Evolutionary conservation across 2,329 filamentous ascomycete genomes (phyloP).

Genomic region (Colletotrichum gigasporum): DNA sequence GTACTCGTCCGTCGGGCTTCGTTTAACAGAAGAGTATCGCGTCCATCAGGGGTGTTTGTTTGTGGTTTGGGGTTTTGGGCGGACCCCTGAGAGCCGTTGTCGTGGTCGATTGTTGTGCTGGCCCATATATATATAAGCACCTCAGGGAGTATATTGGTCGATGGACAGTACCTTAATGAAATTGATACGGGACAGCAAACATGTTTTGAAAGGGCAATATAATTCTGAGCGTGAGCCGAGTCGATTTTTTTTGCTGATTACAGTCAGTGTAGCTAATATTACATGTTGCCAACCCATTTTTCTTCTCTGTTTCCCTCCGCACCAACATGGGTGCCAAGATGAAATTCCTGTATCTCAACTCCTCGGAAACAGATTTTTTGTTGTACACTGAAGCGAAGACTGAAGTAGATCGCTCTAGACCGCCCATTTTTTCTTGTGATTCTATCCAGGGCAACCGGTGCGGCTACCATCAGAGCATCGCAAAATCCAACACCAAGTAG

Average conservation of each 20-base stretch:
- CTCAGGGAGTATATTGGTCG: too few species aligned
- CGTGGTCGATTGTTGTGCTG: too few species aligned
- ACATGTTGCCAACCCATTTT: conserved; percentile 9
- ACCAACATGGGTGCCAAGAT: not conserved
- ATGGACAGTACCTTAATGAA: too few species aligned
- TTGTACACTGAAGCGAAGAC: not conserved
- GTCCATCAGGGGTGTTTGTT: too few species aligned
- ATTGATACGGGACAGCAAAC: too few species aligned
- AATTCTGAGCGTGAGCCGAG: not conserved
- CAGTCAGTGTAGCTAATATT: conserved; percentile 22
- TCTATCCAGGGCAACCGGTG: not conserved
- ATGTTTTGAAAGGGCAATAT: too few species aligned
- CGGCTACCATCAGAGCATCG: not conserved
- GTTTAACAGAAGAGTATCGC: too few species aligned
- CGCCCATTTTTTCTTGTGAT: not conserved
- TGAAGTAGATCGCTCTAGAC: too few species aligned
- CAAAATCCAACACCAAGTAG: not conserved
- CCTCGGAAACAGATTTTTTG: conserved; percentile 5
- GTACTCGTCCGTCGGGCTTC: too few species aligned
- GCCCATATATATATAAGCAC: too few species aligned
- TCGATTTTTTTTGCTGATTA: not conserved
- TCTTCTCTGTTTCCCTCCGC: not conserved
- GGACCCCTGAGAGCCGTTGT: too few species aligned
- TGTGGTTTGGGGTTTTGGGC: too few species aligned
- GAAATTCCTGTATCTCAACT: not conserved